Evolutionary conservation across 352 stramenopile genomes (phyloP), one percentile per base, ranked within the genome.

Genomic region (Peronospora farinosa): DNA sequence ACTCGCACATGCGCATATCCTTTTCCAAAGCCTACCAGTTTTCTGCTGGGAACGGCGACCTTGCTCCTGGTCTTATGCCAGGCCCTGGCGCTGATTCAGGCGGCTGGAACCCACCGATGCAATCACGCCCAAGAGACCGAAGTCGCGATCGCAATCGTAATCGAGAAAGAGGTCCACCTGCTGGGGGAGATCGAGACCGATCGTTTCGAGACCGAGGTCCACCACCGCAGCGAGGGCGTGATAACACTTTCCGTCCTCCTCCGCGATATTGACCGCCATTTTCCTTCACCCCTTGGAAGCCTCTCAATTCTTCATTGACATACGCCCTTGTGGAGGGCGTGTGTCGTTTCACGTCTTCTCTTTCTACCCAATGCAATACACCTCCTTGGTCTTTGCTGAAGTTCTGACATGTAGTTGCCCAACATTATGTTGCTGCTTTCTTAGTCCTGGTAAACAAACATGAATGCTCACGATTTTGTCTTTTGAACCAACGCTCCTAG

Each of bases 1-100:
- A 88, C 53, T 84, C 74, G 43, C 65, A 79, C 51, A 79, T 92
- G 61, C 81, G 81, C 46, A 74, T 92, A 38, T 88, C 78, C 36
- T 92, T 92, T 61, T 86, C 78, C 50, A 89, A 85, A 63, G 65
- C 67, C 19, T 82, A 69, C 47, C 66, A 75, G 54, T 70, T 68
- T 38, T 40, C 57, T 47, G 46, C 23, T 16, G 47, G 43, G 13
- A 51, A 56, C 27, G 39, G 43, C 4, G 27, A 44, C 25, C 42
- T 38, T 63, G 47, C 31, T 30, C 38, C 57, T 57, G 52, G 33
- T 59, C 43, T 53, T 60, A 55, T 61, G 35, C 33, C 51, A 47
- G 55, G 51, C 38, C 42, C 60, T 61, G 65, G 57, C 23, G 51
- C 51, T 49, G 40, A 51, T 55, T 53, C 56, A 54, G 61, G 35